phyloP scores from a whole-genome alignment of 2,329 filamentous ascomycete species.

The Apiospora rasikravindrae region DNA sequence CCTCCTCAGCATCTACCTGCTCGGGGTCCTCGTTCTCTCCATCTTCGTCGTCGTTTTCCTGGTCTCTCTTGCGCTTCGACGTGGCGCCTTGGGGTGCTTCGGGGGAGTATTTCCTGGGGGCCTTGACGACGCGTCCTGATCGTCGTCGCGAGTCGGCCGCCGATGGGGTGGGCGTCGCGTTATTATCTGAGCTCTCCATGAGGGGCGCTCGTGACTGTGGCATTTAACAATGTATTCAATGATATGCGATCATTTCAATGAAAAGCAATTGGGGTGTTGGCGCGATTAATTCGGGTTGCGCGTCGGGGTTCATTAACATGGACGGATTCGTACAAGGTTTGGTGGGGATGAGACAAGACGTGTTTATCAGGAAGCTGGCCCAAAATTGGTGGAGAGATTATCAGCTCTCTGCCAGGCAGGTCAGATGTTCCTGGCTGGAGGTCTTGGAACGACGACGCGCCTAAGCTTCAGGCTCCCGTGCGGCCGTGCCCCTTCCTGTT shows the following conservation, averaged over 20 bases:
- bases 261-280: conserved; percentile 4
- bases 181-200: conserved; percentile 61
- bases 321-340: conserved; percentile 7
- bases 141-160: conserved; percentile 64
- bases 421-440: not conserved
- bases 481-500: not conserved
- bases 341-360: conserved; percentile 13
- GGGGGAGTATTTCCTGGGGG: conserved; percentile 64
- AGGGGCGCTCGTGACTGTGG: conserved; percentile 50
- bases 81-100: conserved; percentile 47
- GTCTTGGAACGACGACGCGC: conserved; percentile 3
- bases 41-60: conserved; percentile 52
- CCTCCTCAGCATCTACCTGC: conserved; percentile 43
- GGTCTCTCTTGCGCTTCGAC: conserved; percentile 63
- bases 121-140: conserved; percentile 70
- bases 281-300: conserved; percentile 3
- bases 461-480: not conserved
- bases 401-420: not conserved
- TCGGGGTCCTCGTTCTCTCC: conserved; percentile 49
- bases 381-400: conserved; percentile 14
- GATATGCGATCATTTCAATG: conserved; percentile 33
- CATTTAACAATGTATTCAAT: conserved; percentile 42
- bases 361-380: conserved; percentile 15
- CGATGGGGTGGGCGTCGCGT: conserved; percentile 57
- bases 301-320: conserved; percentile 4